Evolutionary conservation across 768 basidiomycete genomes (phyloP).

Genomic region (Boletus edulis): DNA sequence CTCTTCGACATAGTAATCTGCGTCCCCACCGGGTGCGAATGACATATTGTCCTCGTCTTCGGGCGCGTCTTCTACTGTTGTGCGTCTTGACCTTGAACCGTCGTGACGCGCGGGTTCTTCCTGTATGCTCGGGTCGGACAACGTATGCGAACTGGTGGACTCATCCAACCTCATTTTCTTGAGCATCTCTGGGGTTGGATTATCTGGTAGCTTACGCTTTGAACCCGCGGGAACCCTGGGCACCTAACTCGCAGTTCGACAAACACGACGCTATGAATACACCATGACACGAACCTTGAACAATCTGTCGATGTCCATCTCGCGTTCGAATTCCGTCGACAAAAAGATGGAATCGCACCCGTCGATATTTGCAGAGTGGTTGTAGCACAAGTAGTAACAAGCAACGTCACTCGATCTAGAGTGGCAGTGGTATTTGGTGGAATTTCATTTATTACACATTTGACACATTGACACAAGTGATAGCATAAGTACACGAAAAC

Average conservation of each 20-base stretch:
- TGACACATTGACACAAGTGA: conserved; percentile 4
- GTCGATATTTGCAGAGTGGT: not conserved
- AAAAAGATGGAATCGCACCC: not conserved
- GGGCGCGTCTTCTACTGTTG: conserved; percentile 58
- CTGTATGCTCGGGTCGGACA: conserved; percentile 8
- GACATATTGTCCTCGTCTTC: conserved; percentile 33
- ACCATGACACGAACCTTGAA: conserved; percentile 39
- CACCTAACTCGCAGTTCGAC: conserved; percentile 39
- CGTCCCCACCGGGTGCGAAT: conserved; percentile 85
- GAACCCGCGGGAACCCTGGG: conserved; percentile 64
- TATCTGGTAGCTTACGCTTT: conserved; percentile 75
- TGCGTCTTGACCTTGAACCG: conserved; percentile 36
- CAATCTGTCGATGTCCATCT: conserved; percentile 50
- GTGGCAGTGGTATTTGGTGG: too few relatives aligned
- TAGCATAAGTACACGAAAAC: not conserved
- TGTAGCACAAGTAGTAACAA: not conserved
- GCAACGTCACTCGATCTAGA: too few relatives aligned
- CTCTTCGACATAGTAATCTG: conserved; percentile 88
- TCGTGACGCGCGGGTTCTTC: conserved; percentile 6
- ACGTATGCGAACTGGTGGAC: conserved; percentile 3
- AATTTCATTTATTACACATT: conserved; percentile 1
- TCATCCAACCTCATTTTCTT: conserved; percentile 71
- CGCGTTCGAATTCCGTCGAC: not conserved
- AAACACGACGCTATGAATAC: not conserved
- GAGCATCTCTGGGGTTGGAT: conserved; percentile 76